These are phyloP conservation scores for Westerdykella aurantiaca DNA, from an alignment of 2,329 filamentous ascomycete species.

Conservation along the genomic window DNA sequence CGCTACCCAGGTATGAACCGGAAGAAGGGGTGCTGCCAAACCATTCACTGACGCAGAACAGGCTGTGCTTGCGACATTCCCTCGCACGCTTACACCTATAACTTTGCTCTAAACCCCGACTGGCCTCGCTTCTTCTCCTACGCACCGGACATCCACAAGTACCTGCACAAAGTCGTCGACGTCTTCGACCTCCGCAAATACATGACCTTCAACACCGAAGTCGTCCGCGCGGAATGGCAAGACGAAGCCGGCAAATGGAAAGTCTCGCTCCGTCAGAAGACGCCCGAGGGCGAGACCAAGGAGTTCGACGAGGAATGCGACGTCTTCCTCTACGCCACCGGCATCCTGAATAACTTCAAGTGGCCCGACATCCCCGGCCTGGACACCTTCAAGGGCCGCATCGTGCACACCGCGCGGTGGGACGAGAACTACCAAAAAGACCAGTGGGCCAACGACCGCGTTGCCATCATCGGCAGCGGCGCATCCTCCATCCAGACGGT, in stretches of 20 bases:
- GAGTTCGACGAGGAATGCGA: constrained; percentile 43
- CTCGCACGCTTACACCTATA: constrained; percentile 42
- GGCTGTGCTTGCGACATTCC: constrained; percentile 44
- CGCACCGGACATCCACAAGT: constrained; percentile 44
- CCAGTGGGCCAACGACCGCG: constrained; percentile 35
- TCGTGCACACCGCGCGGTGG: constrained; percentile 44
- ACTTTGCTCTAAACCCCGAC: constrained; percentile 43
- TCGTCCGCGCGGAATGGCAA: constrained; percentile 46
- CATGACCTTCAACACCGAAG: constrained; percentile 49
- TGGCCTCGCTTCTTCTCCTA: constrained; percentile 46
- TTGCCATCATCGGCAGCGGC: constrained; percentile 44
- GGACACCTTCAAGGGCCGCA: constrained; percentile 42
- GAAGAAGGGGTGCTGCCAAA: no score
- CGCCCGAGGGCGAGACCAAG: constrained; percentile 25
- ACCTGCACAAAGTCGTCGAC: constrained; percentile 46
- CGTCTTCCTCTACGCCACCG: constrained; percentile 41
- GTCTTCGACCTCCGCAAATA: constrained; percentile 47
- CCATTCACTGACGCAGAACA: not conserved
- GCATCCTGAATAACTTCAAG: constrained; percentile 39
- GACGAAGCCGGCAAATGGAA: constrained; percentile 47
- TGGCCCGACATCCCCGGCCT: constrained; percentile 39
- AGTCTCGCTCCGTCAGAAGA: constrained; percentile 43
- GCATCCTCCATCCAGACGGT: constrained; percentile 44
- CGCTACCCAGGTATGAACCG: constrained; percentile 26
- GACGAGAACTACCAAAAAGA: constrained; percentile 41